Evolutionary conservation across 2,329 filamentous ascomycete genomes (phyloP).

Genomic region (Coniochaeta sp.): DNA sequence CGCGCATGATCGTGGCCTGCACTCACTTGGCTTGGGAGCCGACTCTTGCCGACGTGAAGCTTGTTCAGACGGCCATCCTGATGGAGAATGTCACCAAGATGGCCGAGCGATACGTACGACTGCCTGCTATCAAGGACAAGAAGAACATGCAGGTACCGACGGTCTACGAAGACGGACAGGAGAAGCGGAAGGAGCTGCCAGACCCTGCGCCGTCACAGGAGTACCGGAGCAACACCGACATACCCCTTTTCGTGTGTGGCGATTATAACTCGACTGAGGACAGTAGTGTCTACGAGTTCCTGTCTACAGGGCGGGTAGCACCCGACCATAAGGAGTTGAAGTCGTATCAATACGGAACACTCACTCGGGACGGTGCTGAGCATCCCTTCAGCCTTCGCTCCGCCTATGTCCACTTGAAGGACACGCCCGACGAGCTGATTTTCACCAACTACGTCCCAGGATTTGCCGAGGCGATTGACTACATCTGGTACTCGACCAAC

Average conservation of each 20-base stretch:
- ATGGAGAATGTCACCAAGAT: slow-evolving; percentile 87
- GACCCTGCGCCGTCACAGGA: slow-evolving; percentile 77
- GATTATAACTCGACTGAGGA: slow-evolving; percentile 90
- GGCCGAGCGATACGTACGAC: slow-evolving; percentile 76
- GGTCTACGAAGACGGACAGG: slow-evolving; percentile 21
- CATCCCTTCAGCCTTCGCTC: slow-evolving; percentile 94
- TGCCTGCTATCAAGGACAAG: slow-evolving; percentile 73
- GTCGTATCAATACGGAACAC: slow-evolving; percentile 82
- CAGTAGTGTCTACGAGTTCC: slow-evolving; percentile 86
- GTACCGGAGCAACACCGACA: slow-evolving; percentile 78
- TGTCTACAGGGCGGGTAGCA: slow-evolving; percentile 71
- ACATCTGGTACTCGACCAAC: slow-evolving; percentile 96
- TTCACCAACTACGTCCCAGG: slow-evolving; percentile 96
- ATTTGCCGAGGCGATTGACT: slow-evolving; percentile 91
- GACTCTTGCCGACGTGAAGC: slow-evolving; percentile 83
- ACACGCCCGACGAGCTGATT: slow-evolving; percentile 74
- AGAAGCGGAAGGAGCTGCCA: slow-evolving; percentile 44
- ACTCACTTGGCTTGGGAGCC: slow-evolving; percentile 95
- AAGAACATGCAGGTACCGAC: slow-evolving; percentile 40
- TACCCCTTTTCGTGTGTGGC: slow-evolving; percentile 85
- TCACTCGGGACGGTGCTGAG: slow-evolving; percentile 84
- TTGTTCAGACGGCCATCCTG: slow-evolving; percentile 90
- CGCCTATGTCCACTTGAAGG: slow-evolving; percentile 74
- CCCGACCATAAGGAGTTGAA: slow-evolving; percentile 75
- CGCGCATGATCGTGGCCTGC: slow-evolving; percentile 86